Evolutionary conservation across 1,284 basidiomycete genomes (phyloP).

Genomic region (Puccinia sorghi): DNA sequence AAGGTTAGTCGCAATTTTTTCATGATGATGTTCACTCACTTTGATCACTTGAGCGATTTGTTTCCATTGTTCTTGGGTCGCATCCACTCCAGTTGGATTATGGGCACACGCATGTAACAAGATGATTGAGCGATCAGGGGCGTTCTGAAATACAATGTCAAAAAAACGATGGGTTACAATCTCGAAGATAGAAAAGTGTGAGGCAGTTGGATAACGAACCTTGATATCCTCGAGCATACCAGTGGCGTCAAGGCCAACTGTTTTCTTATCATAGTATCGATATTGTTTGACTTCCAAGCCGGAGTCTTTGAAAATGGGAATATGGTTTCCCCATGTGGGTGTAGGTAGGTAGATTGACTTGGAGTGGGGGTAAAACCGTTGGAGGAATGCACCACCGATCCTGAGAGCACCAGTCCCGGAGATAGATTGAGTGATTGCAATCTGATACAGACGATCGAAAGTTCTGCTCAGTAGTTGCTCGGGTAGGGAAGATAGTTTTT

Average conservation of each 20-base stretch:
- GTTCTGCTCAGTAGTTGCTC: not conserved
- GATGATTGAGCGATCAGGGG: slow-evolving; percentile 58
- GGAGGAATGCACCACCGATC: slow-evolving; percentile 91
- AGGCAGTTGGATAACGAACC: slow-evolving; percentile 51
- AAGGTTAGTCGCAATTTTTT: not conserved
- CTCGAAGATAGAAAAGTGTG: not conserved
- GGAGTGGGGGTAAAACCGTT: slow-evolving; percentile 80
- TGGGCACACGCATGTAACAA: slow-evolving; percentile 59
- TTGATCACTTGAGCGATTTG: slow-evolving; percentile 74
- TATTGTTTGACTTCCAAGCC: slow-evolving; percentile 91
- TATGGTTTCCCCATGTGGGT: slow-evolving; percentile 98
- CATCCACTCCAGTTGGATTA: slow-evolving; percentile 75
- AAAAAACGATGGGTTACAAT: not conserved
- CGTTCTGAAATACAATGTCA: slow-evolving; percentile 32
- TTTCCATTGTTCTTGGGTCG: slow-evolving; percentile 84
- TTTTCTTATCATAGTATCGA: slow-evolving; percentile 62
- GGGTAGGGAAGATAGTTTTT: not conserved
- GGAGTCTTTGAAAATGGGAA: slow-evolving; percentile 71
- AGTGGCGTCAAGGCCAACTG: slow-evolving; percentile 58
- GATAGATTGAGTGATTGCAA: slow-evolving; percentile 91
- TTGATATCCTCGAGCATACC: slow-evolving; percentile 55
- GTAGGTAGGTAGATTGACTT: slow-evolving; percentile 90
- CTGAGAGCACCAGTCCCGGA: slow-evolving; percentile 97
- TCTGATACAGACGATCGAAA: slow-evolving; percentile 61
- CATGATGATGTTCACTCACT: slow-evolving; percentile 51